These are phyloP conservation scores for Ascoidea asiatica DNA, from an alignment of 805 yeast genomes.

Conservation along the genomic window DNA sequence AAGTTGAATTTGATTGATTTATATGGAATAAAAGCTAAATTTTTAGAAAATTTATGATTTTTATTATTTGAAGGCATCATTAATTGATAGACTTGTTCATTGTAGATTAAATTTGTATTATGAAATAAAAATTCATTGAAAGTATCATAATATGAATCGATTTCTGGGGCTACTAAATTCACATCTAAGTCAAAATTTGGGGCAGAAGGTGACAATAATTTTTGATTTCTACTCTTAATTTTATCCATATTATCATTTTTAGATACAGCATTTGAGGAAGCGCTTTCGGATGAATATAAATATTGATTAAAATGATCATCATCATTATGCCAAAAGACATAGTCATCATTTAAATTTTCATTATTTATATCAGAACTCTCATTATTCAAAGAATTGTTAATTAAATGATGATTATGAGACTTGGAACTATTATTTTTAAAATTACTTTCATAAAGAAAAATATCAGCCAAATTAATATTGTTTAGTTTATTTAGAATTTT, in stretches of 20 bases:
- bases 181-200: no score
- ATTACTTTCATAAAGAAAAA: not conserved
- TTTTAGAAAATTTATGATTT: slow-evolving; percentile 5
- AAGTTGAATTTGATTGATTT: slow-evolving; percentile 5
- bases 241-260: slow-evolving; percentile 6
- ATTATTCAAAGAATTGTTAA: not conserved
- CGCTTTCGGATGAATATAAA: no score
- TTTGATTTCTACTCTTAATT: slow-evolving; percentile 6
- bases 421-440: not conserved
- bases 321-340: not conserved
- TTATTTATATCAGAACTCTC: not conserved
- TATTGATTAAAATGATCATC: not conserved
- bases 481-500: slow-evolving; percentile 1
- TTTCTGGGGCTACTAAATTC: no score
- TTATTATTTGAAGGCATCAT: slow-evolving; percentile 5
- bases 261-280: slow-evolving; percentile 7
- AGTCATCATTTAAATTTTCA: no score
- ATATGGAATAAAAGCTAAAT: slow-evolving; percentile 10
- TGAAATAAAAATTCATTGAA: slow-evolving; percentile 6
- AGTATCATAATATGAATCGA: slow-evolving; percentile 5
- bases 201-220: slow-evolving; percentile 4
- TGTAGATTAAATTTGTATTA: slow-evolving; percentile 7
- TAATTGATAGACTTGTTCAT: slow-evolving; percentile 8
- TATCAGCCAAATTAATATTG: slow-evolving; percentile 3
- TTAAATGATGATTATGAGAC: slow-evolving; percentile 3